Percentiles rank a stretch among this genome's conserved stretches.
Conservation (phyloP, 495 filamentous ascomycete species). For the Penicillium silybi region DNA sequence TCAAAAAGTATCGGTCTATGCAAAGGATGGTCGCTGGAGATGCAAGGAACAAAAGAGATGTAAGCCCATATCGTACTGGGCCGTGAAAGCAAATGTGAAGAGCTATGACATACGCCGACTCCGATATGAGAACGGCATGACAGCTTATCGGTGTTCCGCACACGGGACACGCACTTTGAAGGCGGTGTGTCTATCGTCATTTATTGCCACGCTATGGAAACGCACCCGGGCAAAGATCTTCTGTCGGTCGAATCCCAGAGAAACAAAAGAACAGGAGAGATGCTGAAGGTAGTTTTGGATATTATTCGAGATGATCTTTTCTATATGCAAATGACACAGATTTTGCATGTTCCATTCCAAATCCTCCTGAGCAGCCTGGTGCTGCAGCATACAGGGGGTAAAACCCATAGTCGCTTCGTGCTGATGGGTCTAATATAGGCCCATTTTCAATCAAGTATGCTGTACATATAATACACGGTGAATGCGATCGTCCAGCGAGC, state of each 20-base stretch:
- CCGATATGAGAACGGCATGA: constrained; percentile 18
- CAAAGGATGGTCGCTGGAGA: constrained; percentile 9
- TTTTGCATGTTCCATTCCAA: not conserved
- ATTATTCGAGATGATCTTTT: not conserved
- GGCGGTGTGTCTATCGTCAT: not conserved
- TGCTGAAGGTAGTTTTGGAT: not conserved
- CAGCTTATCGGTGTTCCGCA: constrained; percentile 19
- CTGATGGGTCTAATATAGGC: not conserved
- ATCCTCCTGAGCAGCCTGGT: not conserved
- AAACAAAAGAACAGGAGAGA: not conserved
- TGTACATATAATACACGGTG: constrained; percentile 28
- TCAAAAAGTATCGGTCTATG: constrained; percentile 1
- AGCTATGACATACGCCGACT: constrained; percentile 30
- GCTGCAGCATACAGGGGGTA: not conserved
- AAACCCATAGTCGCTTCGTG: not conserved
- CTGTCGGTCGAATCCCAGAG: not conserved
- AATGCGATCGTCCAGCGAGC: constrained; percentile 25
- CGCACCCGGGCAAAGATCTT: constrained; percentile 1
- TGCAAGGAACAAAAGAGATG: constrained; percentile 14
- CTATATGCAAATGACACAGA: not conserved
- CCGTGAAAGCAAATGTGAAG: constrained; percentile 12
- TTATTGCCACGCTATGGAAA: constrained; percentile 9
- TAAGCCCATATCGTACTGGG: constrained; percentile 25
- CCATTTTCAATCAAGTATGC: constrained; percentile 13
- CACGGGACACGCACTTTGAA: constrained; percentile 16